Evolutionary conservation across 139 green algal genomes (phyloP).

Genomic region (Chlorella sp.): DNA sequence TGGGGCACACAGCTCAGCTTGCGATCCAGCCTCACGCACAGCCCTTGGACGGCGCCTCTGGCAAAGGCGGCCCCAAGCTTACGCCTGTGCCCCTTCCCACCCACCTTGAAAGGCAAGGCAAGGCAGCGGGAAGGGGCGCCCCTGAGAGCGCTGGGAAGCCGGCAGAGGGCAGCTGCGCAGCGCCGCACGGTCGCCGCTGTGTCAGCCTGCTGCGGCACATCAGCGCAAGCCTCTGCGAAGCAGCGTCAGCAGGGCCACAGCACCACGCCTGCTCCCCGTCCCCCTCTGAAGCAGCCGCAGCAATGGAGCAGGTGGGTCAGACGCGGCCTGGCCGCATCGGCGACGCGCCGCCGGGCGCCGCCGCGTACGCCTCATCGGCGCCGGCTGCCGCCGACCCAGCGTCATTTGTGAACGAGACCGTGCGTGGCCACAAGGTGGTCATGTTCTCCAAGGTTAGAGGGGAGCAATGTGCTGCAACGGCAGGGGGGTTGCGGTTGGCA

Average conservation of each 20-base stretch:
- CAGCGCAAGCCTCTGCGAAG: neutral
- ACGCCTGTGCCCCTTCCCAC: too few species aligned
- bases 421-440: neutral
- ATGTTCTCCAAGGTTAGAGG: neutral
- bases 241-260: too few species aligned
- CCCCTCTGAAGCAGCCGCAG: neutral
- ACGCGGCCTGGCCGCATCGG: neutral
- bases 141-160: too few species aligned
- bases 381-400: neutral
- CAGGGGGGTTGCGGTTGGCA: too few species aligned
- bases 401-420: neutral
- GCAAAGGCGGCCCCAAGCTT: too few species aligned
- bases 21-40: too few species aligned
- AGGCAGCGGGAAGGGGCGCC: too few species aligned
- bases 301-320: conserved; percentile 1
- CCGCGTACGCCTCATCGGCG: neutral
- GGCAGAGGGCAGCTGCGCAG: too few species aligned
- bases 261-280: neutral
- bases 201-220: neutral
- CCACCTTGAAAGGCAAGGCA: too few species aligned
- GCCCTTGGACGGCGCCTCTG: too few species aligned
- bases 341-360: neutral
- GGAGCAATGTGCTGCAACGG: too few species aligned
- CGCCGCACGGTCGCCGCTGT: neutral
- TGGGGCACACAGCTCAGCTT: too few species aligned